Evolutionary conservation across 2,329 filamentous ascomycete species (phyloP), one percentile per base, ranked within the genome.

Genomic region (Penicillium sp.): DNA sequence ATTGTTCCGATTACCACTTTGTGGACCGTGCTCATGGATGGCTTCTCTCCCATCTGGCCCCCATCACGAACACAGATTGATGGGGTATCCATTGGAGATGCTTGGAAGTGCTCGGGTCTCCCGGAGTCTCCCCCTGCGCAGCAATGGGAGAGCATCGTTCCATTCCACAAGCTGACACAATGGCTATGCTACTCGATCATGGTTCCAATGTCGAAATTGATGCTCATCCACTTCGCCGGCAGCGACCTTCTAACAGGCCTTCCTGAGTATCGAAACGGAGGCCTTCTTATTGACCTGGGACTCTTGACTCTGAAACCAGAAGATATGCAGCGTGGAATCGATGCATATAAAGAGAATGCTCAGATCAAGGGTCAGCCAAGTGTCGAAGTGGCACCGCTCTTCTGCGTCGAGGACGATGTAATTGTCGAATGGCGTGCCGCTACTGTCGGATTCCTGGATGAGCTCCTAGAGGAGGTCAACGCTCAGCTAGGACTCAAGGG

Each of bases 171-270:
- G 77, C 83, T 96, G 36, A 96, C 92, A 0, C 92, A 96, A 75
- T 97, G 93, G 93, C 87, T 97, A 55, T 91, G 89, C 49, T 96
- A 96, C 77, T 96, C 91, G 2, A 83, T 97, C 55, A 96, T 96
- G 90, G 88, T 92, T 25, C 92, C 92, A 0, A 96, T 96, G 88
- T 85, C 88, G 55, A 89, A 86, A 63, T 76, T 96, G 23, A 86
- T 96, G 67, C 85, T 89, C 57, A 87, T 96, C 58, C 86, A 91
- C 64, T 94, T 94, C 73, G 86, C 89, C 3, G 91, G 91, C 43
- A 85, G 86, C 1, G 90, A 96, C 60, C 82, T 96, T 7, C 82
- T 96, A 63, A 97, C 93, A 0, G 93, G 91, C 23, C 80, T 97
- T 4, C 92, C 93, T 0, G 93, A 97, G 72, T 97, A 97, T 73